Evolutionary conservation across 768 basidiomycete species (phyloP).

Genomic region (Lactifluus echinatus): DNA sequence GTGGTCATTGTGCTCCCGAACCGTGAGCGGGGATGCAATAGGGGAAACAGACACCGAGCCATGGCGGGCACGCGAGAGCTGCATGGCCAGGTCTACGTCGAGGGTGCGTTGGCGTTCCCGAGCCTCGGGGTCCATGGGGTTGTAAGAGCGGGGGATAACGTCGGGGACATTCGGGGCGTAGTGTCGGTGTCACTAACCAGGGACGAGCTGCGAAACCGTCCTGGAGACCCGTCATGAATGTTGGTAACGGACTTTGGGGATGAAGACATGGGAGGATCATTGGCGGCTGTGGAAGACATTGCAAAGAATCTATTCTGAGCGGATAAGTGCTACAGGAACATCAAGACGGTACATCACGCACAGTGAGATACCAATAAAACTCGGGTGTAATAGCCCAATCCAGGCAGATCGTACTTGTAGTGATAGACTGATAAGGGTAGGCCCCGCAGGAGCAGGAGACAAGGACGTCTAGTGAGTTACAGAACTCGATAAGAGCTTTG

Average conservation of each 20-base stretch:
- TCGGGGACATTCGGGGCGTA: slow-evolving; percentile 52
- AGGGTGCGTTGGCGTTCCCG: slow-evolving; percentile 85
- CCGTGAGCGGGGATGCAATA: slow-evolving; percentile 27
- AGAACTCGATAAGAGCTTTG: background rate
- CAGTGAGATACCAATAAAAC: background rate
- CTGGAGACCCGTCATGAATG: slow-evolving; percentile 7
- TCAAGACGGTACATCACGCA: background rate
- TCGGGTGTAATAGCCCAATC: background rate
- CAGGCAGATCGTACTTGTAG: background rate
- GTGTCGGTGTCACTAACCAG: slow-evolving; percentile 29
- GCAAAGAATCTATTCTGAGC: too few relatives aligned
- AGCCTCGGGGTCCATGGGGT: slow-evolving; percentile 63
- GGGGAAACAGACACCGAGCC: slow-evolving; percentile 38
- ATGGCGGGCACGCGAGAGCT: slow-evolving; percentile 62
- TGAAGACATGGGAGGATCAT: background rate
- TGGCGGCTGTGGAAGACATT: slow-evolving; percentile 7
- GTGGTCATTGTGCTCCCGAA: slow-evolving; percentile 29
- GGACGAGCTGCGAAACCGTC: slow-evolving; percentile 5
- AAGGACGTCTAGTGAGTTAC: background rate
- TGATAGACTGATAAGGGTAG: background rate
- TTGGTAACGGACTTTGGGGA: slow-evolving; percentile 6
- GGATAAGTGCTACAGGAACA: background rate
- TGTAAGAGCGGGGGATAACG: slow-evolving; percentile 49
- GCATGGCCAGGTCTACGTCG: slow-evolving; percentile 90
- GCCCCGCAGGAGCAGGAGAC: background rate